Evolutionary conservation across 768 basidiomycete species (phyloP).

Genomic region (Russula sp.): DNA sequence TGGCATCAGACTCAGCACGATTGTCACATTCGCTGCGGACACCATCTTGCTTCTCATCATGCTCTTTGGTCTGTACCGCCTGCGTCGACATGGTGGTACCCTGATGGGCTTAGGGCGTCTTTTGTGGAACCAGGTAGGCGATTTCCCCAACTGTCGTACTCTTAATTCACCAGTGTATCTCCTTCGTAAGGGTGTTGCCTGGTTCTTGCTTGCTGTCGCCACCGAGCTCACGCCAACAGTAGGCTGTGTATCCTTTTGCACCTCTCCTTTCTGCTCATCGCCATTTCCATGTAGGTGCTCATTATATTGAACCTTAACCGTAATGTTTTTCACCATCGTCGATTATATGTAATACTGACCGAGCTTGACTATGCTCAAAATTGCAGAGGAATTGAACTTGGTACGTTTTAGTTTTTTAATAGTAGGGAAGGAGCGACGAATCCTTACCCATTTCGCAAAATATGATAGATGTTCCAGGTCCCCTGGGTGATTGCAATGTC

Average conservation of each 20-base stretch:
- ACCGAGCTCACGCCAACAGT: background rate
- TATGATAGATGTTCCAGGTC: background rate
- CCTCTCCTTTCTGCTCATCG: background rate
- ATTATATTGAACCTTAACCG: background rate
- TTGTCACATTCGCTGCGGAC: background rate
- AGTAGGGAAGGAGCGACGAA: background rate
- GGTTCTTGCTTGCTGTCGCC: background rate
- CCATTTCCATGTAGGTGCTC: background rate
- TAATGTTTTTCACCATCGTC: background rate
- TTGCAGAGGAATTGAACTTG: background rate
- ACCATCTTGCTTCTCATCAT: background rate
- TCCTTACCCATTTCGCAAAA: background rate
- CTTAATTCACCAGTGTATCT: background rate
- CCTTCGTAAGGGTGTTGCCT: background rate
- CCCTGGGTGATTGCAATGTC: background rate
- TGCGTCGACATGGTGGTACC: background rate
- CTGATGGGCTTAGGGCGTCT: background rate
- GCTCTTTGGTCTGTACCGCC: background rate
- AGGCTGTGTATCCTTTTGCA: background rate
- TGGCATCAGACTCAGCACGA: background rate
- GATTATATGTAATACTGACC: background rate
- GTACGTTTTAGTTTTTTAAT: background rate
- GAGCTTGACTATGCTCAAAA: too few relatives aligned
- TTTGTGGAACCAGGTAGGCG: background rate
- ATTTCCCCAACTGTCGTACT: too few relatives aligned